Base-by-base conservation (phyloP, 257 asterid species). In the Schizonepeta tenuifolia region DNA sequence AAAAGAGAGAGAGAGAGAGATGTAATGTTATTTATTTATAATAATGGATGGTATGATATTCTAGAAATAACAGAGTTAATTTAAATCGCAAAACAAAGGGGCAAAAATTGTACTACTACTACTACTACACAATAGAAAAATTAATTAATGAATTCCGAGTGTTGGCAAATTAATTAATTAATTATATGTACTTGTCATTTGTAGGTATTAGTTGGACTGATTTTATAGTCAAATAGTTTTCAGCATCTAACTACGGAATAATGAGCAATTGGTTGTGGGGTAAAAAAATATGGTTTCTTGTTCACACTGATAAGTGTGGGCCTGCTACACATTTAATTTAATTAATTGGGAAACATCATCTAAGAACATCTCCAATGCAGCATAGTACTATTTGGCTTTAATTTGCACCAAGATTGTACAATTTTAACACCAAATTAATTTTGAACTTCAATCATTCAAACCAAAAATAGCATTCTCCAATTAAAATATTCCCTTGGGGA, bases 151-250 rank as follows among this genome's bases (percentile, higher is more conserved):
- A n/a, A n/a, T n/a, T n/a, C n/a, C n/a, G n/a, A n/a, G n/a, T n/a
- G n/a, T n/a, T n/a, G n/a, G n/a, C n/a, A n/a, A n/a, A n/a, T n/a
- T n/a, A n/a, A n/a, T n/a, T n/a, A n/a, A n/a, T n/a, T n/a, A n/a
- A n/a, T n/a, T n/a, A n/a, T n/a, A n/a, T 71, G 77, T 77, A 65
- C 40, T 40, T 76, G 1, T 77, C 77, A 77, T 56, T 65, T 71
- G 65, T 71, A 73, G 77, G 67, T 65, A 56, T 54, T 77, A 64
- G 77, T 77, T 77, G 77, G 73, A 47, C 14, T 26, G n/a, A 68
- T 38, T 14, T 12, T 35, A 24, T 53, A 54, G 72, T 43, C 62
- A 71, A 31, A 77, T 71, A 56, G 35, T 38, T 58, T 56, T 36
- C 47, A 49, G 21, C 64, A 15, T 70, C 68, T 33, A 70, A 64